A percentile compares a stretch with the other conserved stretches of the same genome.
Conservation (phyloP, 2,329 filamentous ascomycete species). For the Elsinoe batatas region DNA sequence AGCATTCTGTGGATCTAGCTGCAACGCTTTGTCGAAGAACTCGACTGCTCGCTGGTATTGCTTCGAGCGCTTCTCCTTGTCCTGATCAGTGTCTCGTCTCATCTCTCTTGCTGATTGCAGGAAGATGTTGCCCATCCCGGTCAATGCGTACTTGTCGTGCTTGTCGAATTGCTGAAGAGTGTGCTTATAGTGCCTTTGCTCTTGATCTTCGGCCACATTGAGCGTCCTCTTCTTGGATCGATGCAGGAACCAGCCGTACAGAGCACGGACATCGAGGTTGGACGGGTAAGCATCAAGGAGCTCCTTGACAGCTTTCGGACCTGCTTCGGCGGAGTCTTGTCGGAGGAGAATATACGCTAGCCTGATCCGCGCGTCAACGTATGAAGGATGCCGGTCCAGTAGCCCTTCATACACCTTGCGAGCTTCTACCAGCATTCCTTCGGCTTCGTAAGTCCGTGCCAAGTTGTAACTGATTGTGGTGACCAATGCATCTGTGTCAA, state of each 20-base stretch:
- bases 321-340: slow-evolving; percentile 71
- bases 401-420: slow-evolving; percentile 81
- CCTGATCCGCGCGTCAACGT: slow-evolving; percentile 81
- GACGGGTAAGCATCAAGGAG: slow-evolving; percentile 74
- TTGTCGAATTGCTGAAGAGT: slow-evolving; percentile 91
- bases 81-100: slow-evolving; percentile 77
- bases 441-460: slow-evolving; percentile 82
- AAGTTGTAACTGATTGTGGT: slow-evolving; percentile 97
- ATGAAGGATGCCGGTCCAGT: slow-evolving; percentile 72
- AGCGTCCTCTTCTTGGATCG: slow-evolving; percentile 73
- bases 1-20: slow-evolving; percentile 89
- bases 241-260: slow-evolving; percentile 94
- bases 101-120: slow-evolving; percentile 84
- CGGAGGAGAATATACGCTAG: slow-evolving; percentile 83
- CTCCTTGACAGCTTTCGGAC: slow-evolving; percentile 73
- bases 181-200: slow-evolving; percentile 92
- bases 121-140: slow-evolving; percentile 95
- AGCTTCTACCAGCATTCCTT: slow-evolving; percentile 70
- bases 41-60: slow-evolving; percentile 88
- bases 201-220: slow-evolving; percentile 78
- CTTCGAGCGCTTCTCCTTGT: slow-evolving; percentile 81
- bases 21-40: slow-evolving; percentile 95
- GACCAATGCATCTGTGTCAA: slow-evolving; percentile 82
- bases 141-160: slow-evolving; percentile 92
- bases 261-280: slow-evolving; percentile 81